These are phyloP conservation scores for Eucalyptus regnans DNA, from an alignment of 345 rosid species.

Conservation along the genomic window DNA sequence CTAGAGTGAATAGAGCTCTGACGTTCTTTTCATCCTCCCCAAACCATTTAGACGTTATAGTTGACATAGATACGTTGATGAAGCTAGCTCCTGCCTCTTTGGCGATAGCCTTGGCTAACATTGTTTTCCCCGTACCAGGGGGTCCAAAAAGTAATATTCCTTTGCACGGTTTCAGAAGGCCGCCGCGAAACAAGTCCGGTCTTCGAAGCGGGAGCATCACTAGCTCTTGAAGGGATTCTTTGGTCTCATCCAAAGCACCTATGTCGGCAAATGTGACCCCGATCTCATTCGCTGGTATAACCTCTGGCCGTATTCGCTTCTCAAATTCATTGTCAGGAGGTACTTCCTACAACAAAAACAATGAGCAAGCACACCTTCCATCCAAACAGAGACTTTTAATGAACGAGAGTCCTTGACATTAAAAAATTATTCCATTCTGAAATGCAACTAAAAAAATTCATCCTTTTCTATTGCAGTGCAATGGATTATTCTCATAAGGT, in stretches of 20 bases:
- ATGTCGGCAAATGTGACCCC: constrained; percentile 67
- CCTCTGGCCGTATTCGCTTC: constrained; percentile 94
- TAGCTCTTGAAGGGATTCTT: constrained; percentile 89
- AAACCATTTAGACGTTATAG: constrained; percentile 95
- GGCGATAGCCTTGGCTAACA: constrained; percentile 97
- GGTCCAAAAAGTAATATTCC: constrained; percentile 98
- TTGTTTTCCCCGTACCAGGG: constrained; percentile 96
- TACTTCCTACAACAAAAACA: constrained; percentile 32
- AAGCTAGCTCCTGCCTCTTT: constrained; percentile 95
- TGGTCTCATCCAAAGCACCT: constrained; percentile 79
- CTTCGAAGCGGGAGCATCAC: constrained; percentile 94
- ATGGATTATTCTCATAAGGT: background rate
- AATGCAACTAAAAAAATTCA: background rate
- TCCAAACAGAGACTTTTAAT: background rate
- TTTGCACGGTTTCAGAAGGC: constrained; percentile 83
- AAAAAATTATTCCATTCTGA: background rate
- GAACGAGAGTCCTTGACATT: background rate
- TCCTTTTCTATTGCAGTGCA: background rate
- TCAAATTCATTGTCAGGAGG: constrained; percentile 91
- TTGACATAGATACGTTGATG: constrained; percentile 93
- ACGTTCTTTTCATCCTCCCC: constrained; percentile 99
- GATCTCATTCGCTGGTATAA: constrained; percentile 75
- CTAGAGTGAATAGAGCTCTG: constrained; percentile 81
- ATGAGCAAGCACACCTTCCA: background rate
- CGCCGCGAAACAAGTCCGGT: constrained; percentile 85